phyloP scores from a whole-genome alignment of 225 moss, liverwort and hornwort species.

The Pleurozium schreberi region DNA sequence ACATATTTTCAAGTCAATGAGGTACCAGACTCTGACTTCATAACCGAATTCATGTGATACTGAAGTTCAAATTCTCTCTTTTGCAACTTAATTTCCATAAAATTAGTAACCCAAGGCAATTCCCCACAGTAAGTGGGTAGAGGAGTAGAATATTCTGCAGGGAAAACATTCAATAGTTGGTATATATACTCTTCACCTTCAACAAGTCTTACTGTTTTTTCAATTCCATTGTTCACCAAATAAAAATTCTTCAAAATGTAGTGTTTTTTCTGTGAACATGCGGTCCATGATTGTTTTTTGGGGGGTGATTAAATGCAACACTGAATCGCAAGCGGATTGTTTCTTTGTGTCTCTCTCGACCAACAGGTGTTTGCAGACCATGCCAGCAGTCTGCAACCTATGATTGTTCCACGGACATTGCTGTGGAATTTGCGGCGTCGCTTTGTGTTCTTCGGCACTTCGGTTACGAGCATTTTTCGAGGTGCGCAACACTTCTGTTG shows the following conservation, averaged over 20 bases:
- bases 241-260: too few relatives aligned
- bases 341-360: background rate
- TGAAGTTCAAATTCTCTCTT: background rate
- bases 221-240: background rate
- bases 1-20: slow-evolving; percentile 98
- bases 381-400: slow-evolving; percentile 52
- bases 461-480: slow-evolving; percentile 82
- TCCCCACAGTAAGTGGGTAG: background rate
- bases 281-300: background rate
- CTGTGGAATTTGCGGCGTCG: slow-evolving; percentile 74
- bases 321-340: background rate
- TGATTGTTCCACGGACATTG: slow-evolving; percentile 57
- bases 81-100: background rate
- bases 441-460: slow-evolving; percentile 83
- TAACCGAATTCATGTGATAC: background rate
- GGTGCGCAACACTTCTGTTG: slow-evolving; percentile 10
- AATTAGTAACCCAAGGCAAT: background rate
- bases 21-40: slow-evolving; percentile 27
- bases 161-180: background rate
- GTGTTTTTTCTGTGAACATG: background rate
- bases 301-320: too few relatives aligned
- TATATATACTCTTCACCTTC: background rate
- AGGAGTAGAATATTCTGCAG: background rate
- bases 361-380: slow-evolving; percentile 86
- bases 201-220: background rate